A percentile compares a stretch with the other conserved stretches of the same genome.
Evolutionary conservation across 2,329 filamentous ascomycete genomes (phyloP).

Genomic region (Diaporthe sp.): DNA sequence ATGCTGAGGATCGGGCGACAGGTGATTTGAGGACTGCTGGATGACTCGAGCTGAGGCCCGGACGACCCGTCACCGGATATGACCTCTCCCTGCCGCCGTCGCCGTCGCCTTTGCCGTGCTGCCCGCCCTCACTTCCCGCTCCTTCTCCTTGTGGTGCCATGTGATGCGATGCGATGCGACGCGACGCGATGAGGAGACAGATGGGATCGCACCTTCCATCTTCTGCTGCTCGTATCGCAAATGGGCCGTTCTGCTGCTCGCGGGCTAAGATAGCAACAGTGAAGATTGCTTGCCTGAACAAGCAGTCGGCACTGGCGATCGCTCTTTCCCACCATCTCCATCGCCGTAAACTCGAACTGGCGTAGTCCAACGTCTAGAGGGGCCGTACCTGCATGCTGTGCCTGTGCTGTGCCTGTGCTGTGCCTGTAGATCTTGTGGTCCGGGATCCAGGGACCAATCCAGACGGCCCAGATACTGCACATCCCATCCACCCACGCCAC

Average conservation of each 20-base stretch:
- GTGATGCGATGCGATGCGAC: background rate
- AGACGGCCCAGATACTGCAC: background rate
- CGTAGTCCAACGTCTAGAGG: background rate
- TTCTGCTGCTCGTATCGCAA: constrained; percentile 6
- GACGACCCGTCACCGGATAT: background rate
- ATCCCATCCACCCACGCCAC: constrained; percentile 1
- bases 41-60: constrained; percentile 6
- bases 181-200: background rate
- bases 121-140: background rate
- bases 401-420: background rate
- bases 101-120: background rate
- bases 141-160: background rate
- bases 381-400: constrained; percentile 41
- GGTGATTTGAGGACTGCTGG: background rate
- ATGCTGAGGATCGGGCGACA: background rate
- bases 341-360: constrained; percentile 8
- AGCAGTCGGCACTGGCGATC: constrained; percentile 29
- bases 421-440: background rate
- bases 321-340: constrained; percentile 18
- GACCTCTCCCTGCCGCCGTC: background rate
- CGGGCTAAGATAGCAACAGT: background rate
- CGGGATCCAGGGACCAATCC: constrained; percentile 14
- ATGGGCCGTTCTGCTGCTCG: background rate
- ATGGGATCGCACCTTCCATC: background rate
- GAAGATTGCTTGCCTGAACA: constrained; percentile 23